Percentiles rank a stretch among this genome's conserved stretches.
Evolutionary conservation across 257 asterid species (phyloP).

Genomic region (Plectranthus barbatus): DNA sequence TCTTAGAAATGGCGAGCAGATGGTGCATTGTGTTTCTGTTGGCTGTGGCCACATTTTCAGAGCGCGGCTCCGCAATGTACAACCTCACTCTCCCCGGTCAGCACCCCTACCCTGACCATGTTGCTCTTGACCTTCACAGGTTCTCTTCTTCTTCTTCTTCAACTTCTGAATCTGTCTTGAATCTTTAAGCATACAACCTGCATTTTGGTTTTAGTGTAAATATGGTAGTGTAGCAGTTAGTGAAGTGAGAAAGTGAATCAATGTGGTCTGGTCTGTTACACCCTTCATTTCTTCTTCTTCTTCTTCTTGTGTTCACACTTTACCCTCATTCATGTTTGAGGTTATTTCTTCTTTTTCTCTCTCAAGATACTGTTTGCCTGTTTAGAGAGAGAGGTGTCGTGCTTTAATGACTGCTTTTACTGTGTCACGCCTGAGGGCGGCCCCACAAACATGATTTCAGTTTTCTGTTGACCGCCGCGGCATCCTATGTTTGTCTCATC

Average conservation of each 20-base stretch:
- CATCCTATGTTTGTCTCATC: conserved; percentile 24
- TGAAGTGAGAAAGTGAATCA: not conserved
- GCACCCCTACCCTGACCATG: conserved; percentile 45
- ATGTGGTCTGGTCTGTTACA: not conserved
- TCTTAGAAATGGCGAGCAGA: conserved; percentile 15
- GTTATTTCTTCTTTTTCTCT: not conserved
- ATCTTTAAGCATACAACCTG: not conserved
- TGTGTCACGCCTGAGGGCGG: not conserved
- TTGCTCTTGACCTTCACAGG: conserved; percentile 44
- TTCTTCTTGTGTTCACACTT: not conserved
- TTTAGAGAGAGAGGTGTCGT: conserved; percentile 2
- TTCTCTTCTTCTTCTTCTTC: no score
- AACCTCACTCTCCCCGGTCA: conserved; percentile 46
- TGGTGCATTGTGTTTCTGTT: conserved; percentile 30
- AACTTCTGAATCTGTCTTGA: not conserved
- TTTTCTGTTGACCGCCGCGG: conserved; percentile 25
- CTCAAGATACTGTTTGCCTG: not conserved
- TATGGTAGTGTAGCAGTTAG: no score
- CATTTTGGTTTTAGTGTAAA: conserved; percentile 3
- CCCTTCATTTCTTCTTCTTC: not conserved
- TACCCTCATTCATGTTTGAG: not conserved
- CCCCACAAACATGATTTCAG: conserved; percentile 23
- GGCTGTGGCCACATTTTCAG: conserved; percentile 10
- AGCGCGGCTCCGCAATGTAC: conserved; percentile 18
- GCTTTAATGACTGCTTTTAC: conserved; percentile 13